Percentiles rank a stretch among this genome's conserved stretches.
phyloP scores from a whole-genome alignment of 163 green algal species.

The Scenedesmus sp. region DNA sequence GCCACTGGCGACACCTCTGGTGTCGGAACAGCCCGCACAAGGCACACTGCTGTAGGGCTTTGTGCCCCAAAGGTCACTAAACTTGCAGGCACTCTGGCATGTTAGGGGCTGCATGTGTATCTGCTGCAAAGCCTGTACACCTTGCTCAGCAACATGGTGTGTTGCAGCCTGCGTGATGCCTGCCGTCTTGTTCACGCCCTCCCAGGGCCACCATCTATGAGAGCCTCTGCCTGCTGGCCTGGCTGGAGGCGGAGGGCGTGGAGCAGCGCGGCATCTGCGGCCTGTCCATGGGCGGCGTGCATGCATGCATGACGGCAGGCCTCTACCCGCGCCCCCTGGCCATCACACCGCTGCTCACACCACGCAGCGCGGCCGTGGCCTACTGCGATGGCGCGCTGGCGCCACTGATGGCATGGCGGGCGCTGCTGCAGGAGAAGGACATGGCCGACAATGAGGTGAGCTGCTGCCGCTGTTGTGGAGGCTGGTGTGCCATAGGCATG shows the following conservation, averaged over 20 bases:
- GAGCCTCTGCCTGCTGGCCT: slow-evolving; percentile 82
- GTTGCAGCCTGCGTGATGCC: background rate
- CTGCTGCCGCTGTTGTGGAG: background rate
- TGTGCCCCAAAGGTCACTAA: too few species aligned
- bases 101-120: background rate
- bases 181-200: background rate
- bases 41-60: too few species aligned
- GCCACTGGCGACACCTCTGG: too few species aligned
- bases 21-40: too few species aligned
- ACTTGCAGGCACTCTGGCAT: too few species aligned
- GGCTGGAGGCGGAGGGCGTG: slow-evolving; percentile 62
- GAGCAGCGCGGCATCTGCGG: slow-evolving; percentile 76
- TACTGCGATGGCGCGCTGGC: slow-evolving; percentile 88
- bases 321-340: slow-evolving; percentile 81
- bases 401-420: slow-evolving; percentile 62
- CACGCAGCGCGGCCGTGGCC: slow-evolving; percentile 80
- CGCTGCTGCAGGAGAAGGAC: slow-evolving; percentile 60
- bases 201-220: slow-evolving; percentile 84
- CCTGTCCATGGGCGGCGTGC: slow-evolving; percentile 93
- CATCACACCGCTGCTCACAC: slow-evolving; percentile 82
- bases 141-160: background rate
- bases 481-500: too few species aligned
- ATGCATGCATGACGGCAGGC: slow-evolving; percentile 86
- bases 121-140: background rate
- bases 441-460: slow-evolving; percentile 54